A percentile compares a stretch with the other conserved stretches of the same genome.
These are phyloP conservation scores for Lenzites betulinus DNA, from an alignment of 768 basidiomycete genomes.

Conservation along the genomic window DNA sequence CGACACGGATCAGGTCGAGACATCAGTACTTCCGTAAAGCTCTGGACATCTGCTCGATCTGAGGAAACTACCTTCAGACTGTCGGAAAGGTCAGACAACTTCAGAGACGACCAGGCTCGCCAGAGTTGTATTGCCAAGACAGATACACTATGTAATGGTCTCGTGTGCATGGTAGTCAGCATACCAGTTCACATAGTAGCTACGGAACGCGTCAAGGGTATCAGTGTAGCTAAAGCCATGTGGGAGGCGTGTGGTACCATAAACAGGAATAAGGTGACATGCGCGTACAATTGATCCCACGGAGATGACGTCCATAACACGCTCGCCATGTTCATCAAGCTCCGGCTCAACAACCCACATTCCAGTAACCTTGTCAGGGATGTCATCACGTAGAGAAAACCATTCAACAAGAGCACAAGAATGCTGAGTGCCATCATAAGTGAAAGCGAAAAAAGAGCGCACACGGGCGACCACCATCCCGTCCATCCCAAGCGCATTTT, in stretches of 20 bases:
- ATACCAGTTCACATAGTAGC: background rate
- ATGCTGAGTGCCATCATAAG: background rate
- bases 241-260: background rate
- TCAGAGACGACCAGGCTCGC: too few relatives aligned
- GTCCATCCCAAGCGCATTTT: constrained; percentile 14
- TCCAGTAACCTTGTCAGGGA: background rate
- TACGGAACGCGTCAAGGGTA: background rate
- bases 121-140: too few relatives aligned
- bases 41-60: too few relatives aligned
- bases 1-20: too few relatives aligned
- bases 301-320: background rate
- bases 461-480: constrained; percentile 23
- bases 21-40: too few relatives aligned
- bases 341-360: background rate
- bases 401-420: background rate
- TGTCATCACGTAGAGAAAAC: background rate
- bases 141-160: too few relatives aligned
- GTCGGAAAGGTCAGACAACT: too few relatives aligned
- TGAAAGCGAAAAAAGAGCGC: constrained; percentile 32
- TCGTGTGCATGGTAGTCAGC: background rate
- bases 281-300: too few relatives aligned
- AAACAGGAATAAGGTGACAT: background rate
- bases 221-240: background rate
- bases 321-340: background rate
- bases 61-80: too few relatives aligned